Evolutionary conservation across 1,139 yeast species (phyloP), one percentile per base, ranked within the genome.

Genomic region (Kodamaea arcana): DNA sequence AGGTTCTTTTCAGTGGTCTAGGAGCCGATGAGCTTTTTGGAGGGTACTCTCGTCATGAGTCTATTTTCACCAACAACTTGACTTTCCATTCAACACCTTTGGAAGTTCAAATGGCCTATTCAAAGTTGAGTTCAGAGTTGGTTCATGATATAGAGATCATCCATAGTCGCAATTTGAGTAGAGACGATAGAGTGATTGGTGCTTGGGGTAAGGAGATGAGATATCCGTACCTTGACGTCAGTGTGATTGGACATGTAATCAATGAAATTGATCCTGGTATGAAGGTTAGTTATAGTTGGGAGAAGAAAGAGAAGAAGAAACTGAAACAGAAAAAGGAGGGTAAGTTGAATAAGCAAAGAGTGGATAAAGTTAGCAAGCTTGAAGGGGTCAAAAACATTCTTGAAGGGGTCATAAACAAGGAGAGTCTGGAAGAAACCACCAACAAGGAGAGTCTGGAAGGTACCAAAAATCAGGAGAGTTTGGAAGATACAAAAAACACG

Each of bases 11-110:
- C 28, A 85, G 95, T 39, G 98, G 99, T 0, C 67, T 92, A n/a
- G 99, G 99, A 1, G 98, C 98, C 0, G 99, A 92, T 59, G 98
- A 92, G 58, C 62, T 76, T 20, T 88, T 84, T 64, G 99, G 95
- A 0, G 99, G 99, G 0, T 92, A 92, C 55, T 84, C 87, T 1
- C 60, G 94, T 25, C 94, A 85, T 51, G 80, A 78, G 36, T 61
- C 77, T 23, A 54, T 75, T 2, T 75, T 75, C 46, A 59, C 41
- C 32, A 32, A 38, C 23, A 29, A 24, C 10, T 27, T 46, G 8
- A 28, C 9, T 15, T 52, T 46, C 18, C 52, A 52, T 1, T 45
- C 55, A 0, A 33, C 37, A 1, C 51, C 46, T 23, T 50, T 51
- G 5, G 48, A 50, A 6, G 39, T 48, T 1, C 39, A 29, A 0